Evolutionary conservation across 2,329 filamentous ascomycete species (phyloP).

Genomic region (Penicillium digitatum): DNA sequence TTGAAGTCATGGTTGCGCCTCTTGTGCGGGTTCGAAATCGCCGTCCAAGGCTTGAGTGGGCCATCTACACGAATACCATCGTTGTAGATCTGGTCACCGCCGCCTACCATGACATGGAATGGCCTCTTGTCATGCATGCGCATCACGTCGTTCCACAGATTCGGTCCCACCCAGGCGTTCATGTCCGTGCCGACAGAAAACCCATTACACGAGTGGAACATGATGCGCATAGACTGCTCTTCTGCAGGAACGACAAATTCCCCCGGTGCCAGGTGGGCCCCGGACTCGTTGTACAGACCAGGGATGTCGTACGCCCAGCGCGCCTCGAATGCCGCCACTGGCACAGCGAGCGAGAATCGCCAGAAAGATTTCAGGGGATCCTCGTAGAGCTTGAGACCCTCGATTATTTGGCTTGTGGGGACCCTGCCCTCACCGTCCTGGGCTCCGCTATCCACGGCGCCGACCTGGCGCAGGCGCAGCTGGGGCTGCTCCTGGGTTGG

Average conservation of each 20-base stretch:
- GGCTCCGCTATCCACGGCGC: slow-evolving; percentile 28
- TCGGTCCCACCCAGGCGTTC: slow-evolving; percentile 59
- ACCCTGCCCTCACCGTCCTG: slow-evolving; percentile 13
- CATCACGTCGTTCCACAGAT: slow-evolving; percentile 62
- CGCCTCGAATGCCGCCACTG: slow-evolving; percentile 66
- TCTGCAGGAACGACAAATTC: slow-evolving; percentile 56
- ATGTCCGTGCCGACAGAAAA: slow-evolving; percentile 64
- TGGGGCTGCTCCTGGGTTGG: slow-evolving; percentile 62
- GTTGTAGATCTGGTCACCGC: slow-evolving; percentile 81
- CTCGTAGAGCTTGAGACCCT: slow-evolving; percentile 57
- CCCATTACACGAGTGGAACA: slow-evolving; percentile 67
- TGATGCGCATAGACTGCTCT: slow-evolving; percentile 63
- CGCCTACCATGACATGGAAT: slow-evolving; percentile 73
- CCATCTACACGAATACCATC: slow-evolving; percentile 79
- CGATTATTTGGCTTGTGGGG: slow-evolving; percentile 20
- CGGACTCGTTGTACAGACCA: slow-evolving; percentile 58
- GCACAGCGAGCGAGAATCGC: slow-evolving; percentile 58
- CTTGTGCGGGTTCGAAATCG: slow-evolving; percentile 58
- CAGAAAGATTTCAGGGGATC: slow-evolving; percentile 58
- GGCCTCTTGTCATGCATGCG: slow-evolving; percentile 57
- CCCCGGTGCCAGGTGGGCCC: slow-evolving; percentile 51
- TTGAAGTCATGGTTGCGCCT: slow-evolving; percentile 58
- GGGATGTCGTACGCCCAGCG: slow-evolving; percentile 75
- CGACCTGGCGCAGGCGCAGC: slow-evolving; percentile 49
- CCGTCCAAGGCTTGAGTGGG: slow-evolving; percentile 65